Percentiles rank a stretch among this genome's conserved stretches.
Evolutionary conservation across 2,329 filamentous ascomycete genomes (phyloP).

Genomic region (Cladosporium colombiae): DNA sequence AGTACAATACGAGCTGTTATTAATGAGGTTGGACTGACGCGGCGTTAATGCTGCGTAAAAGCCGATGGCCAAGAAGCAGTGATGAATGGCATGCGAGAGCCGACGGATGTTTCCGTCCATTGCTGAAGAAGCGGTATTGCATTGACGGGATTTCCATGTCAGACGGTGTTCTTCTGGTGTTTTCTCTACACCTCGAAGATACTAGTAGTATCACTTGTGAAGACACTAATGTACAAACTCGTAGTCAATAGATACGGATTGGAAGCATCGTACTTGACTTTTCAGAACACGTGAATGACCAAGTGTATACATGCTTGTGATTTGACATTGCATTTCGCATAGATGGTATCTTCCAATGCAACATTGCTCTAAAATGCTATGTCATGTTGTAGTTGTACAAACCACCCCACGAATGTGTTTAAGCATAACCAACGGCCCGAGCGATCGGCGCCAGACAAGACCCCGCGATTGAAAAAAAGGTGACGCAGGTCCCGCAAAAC

Average conservation of each 20-base stretch:
- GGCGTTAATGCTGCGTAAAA: not conserved
- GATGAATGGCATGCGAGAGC: not conserved
- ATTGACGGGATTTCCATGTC: not conserved
- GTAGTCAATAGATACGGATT: not conserved
- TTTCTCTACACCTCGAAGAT: not conserved
- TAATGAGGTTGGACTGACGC: not conserved
- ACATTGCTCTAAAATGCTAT: not conserved
- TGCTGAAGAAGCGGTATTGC: too few species aligned
- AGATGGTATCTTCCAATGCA: not conserved
- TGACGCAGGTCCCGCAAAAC: slow-evolving; percentile 14
- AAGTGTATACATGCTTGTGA: too few species aligned
- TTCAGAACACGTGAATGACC: too few species aligned
- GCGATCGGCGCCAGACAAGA: slow-evolving; percentile 2
- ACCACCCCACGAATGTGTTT: not conserved
- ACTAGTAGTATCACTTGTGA: not conserved
- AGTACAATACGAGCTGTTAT: not conserved
- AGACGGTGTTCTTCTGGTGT: not conserved
- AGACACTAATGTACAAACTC: not conserved
- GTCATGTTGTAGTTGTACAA: not conserved
- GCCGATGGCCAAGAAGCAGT: not conserved
- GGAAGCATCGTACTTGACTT: not conserved
- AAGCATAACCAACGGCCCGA: slow-evolving; percentile 9
- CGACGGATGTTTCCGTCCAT: not conserved
- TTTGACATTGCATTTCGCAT: too few species aligned
- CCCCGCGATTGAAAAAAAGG: slow-evolving; percentile 9